A percentile compares a stretch with the other conserved stretches of the same genome.
Evolutionary conservation across 75 land plant genomes (phyloP).

Genomic region (Cunninghamia lanceolata): DNA sequence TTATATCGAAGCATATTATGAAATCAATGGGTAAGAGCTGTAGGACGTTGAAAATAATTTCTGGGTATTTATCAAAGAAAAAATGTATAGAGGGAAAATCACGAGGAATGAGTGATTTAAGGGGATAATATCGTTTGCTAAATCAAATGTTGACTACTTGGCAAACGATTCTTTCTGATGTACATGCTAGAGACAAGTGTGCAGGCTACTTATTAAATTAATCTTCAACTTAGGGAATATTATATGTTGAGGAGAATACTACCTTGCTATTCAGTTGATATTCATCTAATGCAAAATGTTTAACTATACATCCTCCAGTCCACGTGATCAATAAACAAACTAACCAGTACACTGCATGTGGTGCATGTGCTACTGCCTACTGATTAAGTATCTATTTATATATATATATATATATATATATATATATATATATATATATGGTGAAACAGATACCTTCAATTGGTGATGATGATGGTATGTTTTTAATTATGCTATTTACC

Average conservation of each 20-base stretch:
- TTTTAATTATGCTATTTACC: no score
- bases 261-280: not conserved
- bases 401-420: no score
- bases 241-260: not conserved
- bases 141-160: not conserved
- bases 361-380: not conserved
- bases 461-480: not conserved
- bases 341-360: not conserved
- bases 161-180: not conserved
- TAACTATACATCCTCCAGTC: not conserved
- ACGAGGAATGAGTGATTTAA: not conserved
- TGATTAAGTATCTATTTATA: no score
- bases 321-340: not conserved
- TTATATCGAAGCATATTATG: not conserved
- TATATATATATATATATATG: no score
- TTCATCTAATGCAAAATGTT: not conserved
- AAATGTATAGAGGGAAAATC: not conserved
- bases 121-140: not conserved
- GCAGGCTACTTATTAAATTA: not conserved
- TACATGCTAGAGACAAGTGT: not conserved
- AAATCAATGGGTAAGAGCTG: not conserved
- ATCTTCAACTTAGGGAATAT: not conserved
- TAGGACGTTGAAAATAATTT: not conserved
- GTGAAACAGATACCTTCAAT: no score
- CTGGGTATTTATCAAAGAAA: not conserved